phyloP scores from a whole-genome alignment of 2,329 filamentous ascomycete species.

The Didymella pinodella region DNA sequence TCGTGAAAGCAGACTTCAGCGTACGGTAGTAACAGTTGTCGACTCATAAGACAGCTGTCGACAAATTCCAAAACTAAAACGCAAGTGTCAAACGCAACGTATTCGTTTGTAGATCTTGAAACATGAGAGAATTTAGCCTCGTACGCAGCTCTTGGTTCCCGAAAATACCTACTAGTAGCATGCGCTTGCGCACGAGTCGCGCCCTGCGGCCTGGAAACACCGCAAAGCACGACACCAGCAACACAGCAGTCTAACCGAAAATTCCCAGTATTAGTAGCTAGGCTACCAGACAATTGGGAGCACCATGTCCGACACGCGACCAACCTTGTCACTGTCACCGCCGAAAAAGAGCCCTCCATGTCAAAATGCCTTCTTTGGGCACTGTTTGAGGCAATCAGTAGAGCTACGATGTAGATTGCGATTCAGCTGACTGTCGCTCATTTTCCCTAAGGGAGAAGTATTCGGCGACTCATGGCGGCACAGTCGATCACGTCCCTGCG shows the following conservation, averaged over 20 bases:
- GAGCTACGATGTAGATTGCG: not conserved
- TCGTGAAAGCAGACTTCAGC: not conserved
- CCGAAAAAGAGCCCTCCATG: conserved; percentile 6
- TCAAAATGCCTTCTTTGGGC: conserved; percentile 10
- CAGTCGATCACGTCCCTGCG: not conserved
- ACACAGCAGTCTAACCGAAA: not conserved
- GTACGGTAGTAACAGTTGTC: not conserved
- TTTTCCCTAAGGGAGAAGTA: not conserved
- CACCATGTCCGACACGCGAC: conserved; percentile 4
- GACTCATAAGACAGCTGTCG: not conserved
- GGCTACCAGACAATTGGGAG: conserved; percentile 9
- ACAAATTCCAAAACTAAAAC: not conserved
- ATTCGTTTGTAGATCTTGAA: not conserved
- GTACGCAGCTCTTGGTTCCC: conserved; percentile 6
- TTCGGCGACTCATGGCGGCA: not conserved
- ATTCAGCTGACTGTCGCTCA: conserved; percentile 4
- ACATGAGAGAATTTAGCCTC: conserved; percentile 8
- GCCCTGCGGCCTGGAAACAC: conserved; percentile 11
- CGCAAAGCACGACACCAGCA: conserved; percentile 4
- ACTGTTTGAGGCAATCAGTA: conserved; percentile 7
- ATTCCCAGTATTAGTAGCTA: conserved; percentile 6
- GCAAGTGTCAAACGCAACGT: not conserved
- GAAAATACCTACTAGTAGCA: not conserved
- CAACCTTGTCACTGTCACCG: conserved; percentile 3
- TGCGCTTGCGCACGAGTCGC: conserved; percentile 8